These are phyloP conservation scores for Paraleonurus japonicus DNA, from an alignment of 257 asterid species.

Conservation along the genomic window DNA sequence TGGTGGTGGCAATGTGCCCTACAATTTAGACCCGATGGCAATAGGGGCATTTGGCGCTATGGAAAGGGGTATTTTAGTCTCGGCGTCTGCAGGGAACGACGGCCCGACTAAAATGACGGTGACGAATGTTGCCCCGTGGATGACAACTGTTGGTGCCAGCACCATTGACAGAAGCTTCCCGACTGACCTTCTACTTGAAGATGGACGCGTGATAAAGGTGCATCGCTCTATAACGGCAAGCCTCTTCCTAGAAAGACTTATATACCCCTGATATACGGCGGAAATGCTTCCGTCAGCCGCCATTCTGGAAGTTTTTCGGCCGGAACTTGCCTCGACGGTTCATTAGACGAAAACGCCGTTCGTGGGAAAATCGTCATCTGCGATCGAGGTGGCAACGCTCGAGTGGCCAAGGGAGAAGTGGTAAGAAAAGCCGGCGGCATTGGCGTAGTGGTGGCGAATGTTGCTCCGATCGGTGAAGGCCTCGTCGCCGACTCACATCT, in stretches of 20 bases:
- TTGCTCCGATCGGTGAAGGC: constrained; percentile 82
- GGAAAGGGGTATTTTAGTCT: constrained; percentile 69
- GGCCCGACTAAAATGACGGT: constrained; percentile 71
- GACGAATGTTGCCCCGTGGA: constrained; percentile 86
- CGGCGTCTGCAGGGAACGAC: constrained; percentile 85
- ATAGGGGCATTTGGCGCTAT: constrained; percentile 79
- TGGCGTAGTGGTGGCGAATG: constrained; percentile 73
- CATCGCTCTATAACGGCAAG: constrained; percentile 51
- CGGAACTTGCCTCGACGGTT: constrained; percentile 54
- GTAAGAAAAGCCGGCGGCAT: constrained; percentile 69
- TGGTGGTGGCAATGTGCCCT: constrained; percentile 69
- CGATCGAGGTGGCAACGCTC: constrained; percentile 67
- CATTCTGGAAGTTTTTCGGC: too few relatives aligned
- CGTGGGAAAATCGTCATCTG: constrained; percentile 80
- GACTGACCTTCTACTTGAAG: constrained; percentile 57
- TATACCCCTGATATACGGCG: constrained; percentile 57
- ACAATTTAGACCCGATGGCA: constrained; percentile 64
- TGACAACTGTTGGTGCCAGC: constrained; percentile 85
- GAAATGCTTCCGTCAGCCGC: constrained; percentile 73
- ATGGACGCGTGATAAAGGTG: constrained; percentile 58
- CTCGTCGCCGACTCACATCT: constrained; percentile 71
- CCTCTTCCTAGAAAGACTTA: constrained; percentile 27
- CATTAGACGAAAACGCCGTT: constrained; percentile 49
- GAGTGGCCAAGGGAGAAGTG: constrained; percentile 68
- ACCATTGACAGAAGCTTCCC: constrained; percentile 78